Base-by-base conservation (phyloP, 2,329 filamentous ascomycete species). In the Talaromyces sp. region DNA sequence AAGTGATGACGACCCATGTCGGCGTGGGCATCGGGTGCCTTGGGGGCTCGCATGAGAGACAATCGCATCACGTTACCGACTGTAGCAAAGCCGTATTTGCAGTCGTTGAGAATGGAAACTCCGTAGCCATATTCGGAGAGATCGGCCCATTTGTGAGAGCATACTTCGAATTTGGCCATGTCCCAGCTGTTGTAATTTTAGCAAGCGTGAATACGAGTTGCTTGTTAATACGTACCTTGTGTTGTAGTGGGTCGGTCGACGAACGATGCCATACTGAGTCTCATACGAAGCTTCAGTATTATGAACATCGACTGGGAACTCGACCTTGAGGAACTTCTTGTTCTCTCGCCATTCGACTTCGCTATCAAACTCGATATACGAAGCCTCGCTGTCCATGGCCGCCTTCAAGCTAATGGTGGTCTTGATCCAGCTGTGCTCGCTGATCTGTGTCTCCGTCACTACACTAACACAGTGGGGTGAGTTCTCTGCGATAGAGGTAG, bases 281-380 rank as follows among this genome's bases (percentile, higher is more conserved):
- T 99, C 95, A 75, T 99, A 99, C 12, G 88, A 91, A 35, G 95
- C 95, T 77, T 97, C 92, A 0, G 89, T 96, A 77, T 93, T 97
- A 68, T 87, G 86, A 66, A 98, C 84, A 70, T 96, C 89, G 66
- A 97, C 93, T 0, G 95, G 93, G 78, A 99, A 99, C 75, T 99
- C 95, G 58, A 98, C 93, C 82, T 99, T 99, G 72, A 99, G 84
- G 82, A 98, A 98, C 73, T 95, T 96, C 89, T 95, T 97, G 12
- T 87, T 92, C 76, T 99, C 95, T 68, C 89, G 90, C 95, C 95
- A 99, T 73, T 97, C 91, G n/a, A 98, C 91, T 68, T 96, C 91
- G 58, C 88, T 89, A 44, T 86, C 84, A 66, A 93, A 87, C 67
- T 96, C 90, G 16, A 98, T 84, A 67, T 86, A 88, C 0, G 88